These are phyloP conservation scores for Fusarium hostae DNA, from an alignment of 2,329 filamentous ascomycete species.

Conservation along the genomic window DNA sequence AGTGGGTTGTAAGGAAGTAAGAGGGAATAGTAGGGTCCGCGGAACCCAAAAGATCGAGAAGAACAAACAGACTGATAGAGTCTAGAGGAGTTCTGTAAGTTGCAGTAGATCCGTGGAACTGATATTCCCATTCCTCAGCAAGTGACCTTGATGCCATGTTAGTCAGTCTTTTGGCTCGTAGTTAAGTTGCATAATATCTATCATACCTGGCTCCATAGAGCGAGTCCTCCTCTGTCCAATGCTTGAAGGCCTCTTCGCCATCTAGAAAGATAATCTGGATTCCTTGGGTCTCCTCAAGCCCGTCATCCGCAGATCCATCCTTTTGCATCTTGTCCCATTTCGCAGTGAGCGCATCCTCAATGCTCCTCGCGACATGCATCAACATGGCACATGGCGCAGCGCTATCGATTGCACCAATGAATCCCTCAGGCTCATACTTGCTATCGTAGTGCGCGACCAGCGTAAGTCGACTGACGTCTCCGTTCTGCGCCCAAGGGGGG, in stretches of 20 bases:
- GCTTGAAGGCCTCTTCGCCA: constrained; percentile 90
- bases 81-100: constrained; percentile 78
- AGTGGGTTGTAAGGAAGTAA: constrained; percentile 91
- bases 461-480: constrained; percentile 83
- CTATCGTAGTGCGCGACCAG: constrained; percentile 96
- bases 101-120: constrained; percentile 76
- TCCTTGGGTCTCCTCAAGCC: constrained; percentile 79
- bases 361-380: constrained; percentile 82
- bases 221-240: constrained; percentile 84
- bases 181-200: constrained; percentile 25
- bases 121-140: constrained; percentile 82
- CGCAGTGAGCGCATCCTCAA: constrained; percentile 81
- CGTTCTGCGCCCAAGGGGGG: constrained; percentile 80
- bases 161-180: background rate
- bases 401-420: constrained; percentile 93
- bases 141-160: constrained; percentile 63
- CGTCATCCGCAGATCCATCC: constrained; percentile 62
- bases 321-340: constrained; percentile 83
- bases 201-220: constrained; percentile 85
- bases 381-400: constrained; percentile 95
- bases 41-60: constrained; percentile 88
- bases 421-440: constrained; percentile 81
- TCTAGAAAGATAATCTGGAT: constrained; percentile 92
- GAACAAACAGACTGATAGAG: constrained; percentile 86
- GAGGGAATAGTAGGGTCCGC: constrained; percentile 78